phyloP scores from a whole-genome alignment of 768 basidiomycete species.

The Serendipita sp. region DNA sequence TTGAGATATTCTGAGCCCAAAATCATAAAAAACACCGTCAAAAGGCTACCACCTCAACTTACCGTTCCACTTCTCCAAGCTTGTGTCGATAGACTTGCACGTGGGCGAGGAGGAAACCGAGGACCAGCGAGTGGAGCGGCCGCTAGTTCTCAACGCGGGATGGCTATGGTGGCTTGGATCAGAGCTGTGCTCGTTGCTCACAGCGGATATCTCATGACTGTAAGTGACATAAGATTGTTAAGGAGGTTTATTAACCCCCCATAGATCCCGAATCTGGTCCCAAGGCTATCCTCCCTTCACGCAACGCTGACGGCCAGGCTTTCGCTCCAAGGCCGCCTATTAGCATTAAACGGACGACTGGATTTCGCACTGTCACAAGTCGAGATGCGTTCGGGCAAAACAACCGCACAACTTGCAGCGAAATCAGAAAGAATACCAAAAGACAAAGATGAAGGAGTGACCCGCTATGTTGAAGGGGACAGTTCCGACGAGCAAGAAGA shows the following conservation, averaged over 20 bases:
- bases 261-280: conserved; percentile 85
- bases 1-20: conserved; percentile 64
- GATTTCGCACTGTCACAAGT: conserved; percentile 93
- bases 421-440: conserved; percentile 24
- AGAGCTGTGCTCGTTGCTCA: conserved; percentile 73
- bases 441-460: conserved; percentile 23
- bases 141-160: conserved; percentile 64
- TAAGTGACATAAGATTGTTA: conserved; percentile 26
- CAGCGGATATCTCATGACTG: conserved; percentile 87
- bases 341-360: conserved; percentile 74
- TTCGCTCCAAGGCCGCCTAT: conserved; percentile 66
- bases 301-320: conserved; percentile 65
- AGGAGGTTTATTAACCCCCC: background rate
- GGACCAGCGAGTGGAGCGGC: conserved; percentile 68
- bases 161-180: conserved; percentile 56
- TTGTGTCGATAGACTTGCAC: conserved; percentile 77
- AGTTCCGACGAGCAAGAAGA: conserved; percentile 52
- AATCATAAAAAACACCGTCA: conserved; percentile 76
- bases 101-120: conserved; percentile 51
- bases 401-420: conserved; percentile 38
- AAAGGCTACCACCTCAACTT: conserved; percentile 70
- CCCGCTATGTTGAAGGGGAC: conserved; percentile 65
- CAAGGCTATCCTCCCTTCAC: conserved; percentile 73
- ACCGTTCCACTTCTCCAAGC: conserved; percentile 74
- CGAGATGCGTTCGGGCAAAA: conserved; percentile 65